phyloP scores from a whole-genome alignment of 1,139 yeast genomes.

The Yamadazyma spencermartinsiae region DNA sequence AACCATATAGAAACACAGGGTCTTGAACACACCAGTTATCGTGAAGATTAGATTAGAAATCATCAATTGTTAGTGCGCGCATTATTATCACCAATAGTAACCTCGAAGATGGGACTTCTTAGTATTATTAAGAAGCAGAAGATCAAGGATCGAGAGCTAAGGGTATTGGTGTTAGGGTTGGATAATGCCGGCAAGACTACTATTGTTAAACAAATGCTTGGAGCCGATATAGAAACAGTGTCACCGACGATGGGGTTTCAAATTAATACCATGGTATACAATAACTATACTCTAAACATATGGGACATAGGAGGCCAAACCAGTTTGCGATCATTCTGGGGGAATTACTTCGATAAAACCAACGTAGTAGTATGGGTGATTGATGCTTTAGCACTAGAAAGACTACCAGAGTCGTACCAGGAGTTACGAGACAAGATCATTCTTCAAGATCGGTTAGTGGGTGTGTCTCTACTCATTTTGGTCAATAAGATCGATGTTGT shows the following conservation, averaged over 20 bases:
- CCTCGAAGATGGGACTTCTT: conserved; percentile 72
- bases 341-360: conserved; percentile 84
- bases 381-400: conserved; percentile 62
- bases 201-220: conserved; percentile 62
- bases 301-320: conserved; percentile 94
- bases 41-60: too few relatives aligned
- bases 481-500: conserved; percentile 61
- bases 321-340: conserved; percentile 81
- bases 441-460: conserved; percentile 66
- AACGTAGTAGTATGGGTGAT: conserved; percentile 92
- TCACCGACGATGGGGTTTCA: conserved; percentile 58
- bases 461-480: conserved; percentile 58
- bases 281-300: conserved; percentile 40
- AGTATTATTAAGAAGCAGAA: conserved; percentile 82
- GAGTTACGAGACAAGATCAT: conserved; percentile 65
- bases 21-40: too few relatives aligned
- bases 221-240: conserved; percentile 40
- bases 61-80: too few relatives aligned
- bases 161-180: conserved; percentile 78
- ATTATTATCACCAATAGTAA: too few relatives aligned
- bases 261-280: conserved; percentile 41
- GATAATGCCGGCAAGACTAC: conserved; percentile 91
- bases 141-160: conserved; percentile 71
- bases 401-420: conserved; percentile 61
- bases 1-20: not conserved